These are phyloP conservation scores for Trametes versicolor DNA, from an alignment of 1,284 basidiomycete species.

Conservation along the genomic window DNA sequence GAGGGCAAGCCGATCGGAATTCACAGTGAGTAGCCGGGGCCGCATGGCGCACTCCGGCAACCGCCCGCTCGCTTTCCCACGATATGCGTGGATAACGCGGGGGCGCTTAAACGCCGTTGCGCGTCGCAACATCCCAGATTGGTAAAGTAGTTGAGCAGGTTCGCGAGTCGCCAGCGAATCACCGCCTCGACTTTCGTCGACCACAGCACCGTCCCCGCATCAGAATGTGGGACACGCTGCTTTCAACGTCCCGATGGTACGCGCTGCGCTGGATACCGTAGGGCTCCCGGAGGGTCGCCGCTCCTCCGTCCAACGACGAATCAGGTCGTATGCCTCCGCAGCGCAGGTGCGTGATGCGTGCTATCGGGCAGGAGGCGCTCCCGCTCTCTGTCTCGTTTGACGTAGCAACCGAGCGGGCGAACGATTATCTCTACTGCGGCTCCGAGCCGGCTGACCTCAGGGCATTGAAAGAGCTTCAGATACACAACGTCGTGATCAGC, in stretches of 20 bases:
- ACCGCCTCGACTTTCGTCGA: not conserved
- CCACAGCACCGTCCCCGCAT: not conserved
- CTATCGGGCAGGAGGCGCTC: not conserved
- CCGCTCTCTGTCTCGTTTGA: not conserved
- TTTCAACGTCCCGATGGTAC: not conserved
- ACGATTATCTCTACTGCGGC: not conserved
- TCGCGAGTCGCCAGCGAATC: not conserved
- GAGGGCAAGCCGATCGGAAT: not conserved
- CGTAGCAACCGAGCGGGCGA: not conserved
- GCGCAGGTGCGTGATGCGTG: not conserved
- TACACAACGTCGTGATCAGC: not conserved
- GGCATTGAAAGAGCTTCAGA: not conserved
- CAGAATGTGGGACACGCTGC: not conserved
- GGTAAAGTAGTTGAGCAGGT: conserved; percentile 4
- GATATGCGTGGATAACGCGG: not conserved
- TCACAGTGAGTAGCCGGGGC: not conserved
- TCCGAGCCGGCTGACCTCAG: not conserved
- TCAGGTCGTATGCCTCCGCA: conserved; percentile 2
- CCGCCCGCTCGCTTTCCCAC: not conserved
- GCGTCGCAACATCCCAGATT: conserved; percentile 1
- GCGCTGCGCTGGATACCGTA: not conserved
- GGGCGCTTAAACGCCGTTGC: not conserved
- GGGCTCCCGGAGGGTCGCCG: not conserved
- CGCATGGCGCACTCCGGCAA: not conserved
- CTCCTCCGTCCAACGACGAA: not conserved